Evolutionary conservation across 2,329 filamentous ascomycete genomes (phyloP), one percentile per base, ranked within the genome.

Genomic region (Aspergillus pseudoterreus): DNA sequence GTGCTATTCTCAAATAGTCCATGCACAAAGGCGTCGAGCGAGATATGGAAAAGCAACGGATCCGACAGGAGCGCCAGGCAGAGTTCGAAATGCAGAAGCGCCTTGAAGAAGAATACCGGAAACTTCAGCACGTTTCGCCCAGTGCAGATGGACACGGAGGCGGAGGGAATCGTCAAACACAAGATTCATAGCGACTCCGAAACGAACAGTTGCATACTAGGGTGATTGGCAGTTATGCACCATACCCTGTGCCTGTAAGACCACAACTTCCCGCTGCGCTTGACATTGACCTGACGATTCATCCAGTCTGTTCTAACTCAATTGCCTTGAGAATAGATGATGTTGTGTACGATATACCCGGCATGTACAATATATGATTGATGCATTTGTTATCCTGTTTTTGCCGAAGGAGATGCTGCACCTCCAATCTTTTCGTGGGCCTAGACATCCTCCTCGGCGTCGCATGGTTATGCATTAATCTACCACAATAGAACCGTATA

Each of bases 1-100:
- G 44, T 49, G 43, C 33, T 30, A 14, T 22, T 17, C 17, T 44
- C 9, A 21, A 9, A 41, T 57, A 74, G 94, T 88, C 90, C 51
- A 99, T 99, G 94, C 94, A 99, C 67, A 83, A 87, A 60, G 94
- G 94, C 42, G 94, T 99, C 39, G 78, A 97, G 58, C 88, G 92
- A 57, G 94, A 99, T 66, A 88, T 96, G 79, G 92, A 97, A 67
- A 90, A 95, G 67, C 92, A 96, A 69, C 85, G 88, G 43, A 70
- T 96, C 59, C 96, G 96, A 75, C 82, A 83, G 59, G 94, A 99
- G 71, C 86, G 94, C 53, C 89, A 95, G 70, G 83, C 91, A 47
- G 94, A 99, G 68, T 99, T 99, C 65, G 92, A 97, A 58, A 84
- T 95, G 82, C 94, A 99, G 69, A 82, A 80, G 57, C 82, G 81